Base-by-base conservation (phyloP, 2,329 filamentous ascomycete species). In the Rutstroemia sp. region DNA sequence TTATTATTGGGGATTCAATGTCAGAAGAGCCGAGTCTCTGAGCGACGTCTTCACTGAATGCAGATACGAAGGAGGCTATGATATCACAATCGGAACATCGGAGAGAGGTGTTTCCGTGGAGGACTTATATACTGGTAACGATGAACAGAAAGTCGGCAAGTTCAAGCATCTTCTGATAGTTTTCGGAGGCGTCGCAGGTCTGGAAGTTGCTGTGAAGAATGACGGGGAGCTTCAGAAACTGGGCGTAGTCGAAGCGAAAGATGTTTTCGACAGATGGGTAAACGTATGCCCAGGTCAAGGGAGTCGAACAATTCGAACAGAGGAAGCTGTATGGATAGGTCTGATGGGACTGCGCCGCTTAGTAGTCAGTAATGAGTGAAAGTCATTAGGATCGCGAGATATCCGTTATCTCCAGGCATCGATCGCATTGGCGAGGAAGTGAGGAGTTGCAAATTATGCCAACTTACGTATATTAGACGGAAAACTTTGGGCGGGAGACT, bases 1-100 rank as follows among this genome's bases (percentile, higher is more conserved):
- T 0, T 94, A 90, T 71, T 95, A 92, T 73, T 95, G 90, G 89
- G 90, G 90, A 47, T 95, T 87, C 70, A 78, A 75, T 8, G 82
- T 91, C 3, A 81, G 90, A 25, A 81, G 78, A 59, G 84, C 84
- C 38, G 66, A 71, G 4, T 85, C 81, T 2, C 77, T 95, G 5
- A 87, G 87, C 5, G 75, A 79, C 5, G 82, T 95, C 7, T 91
- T 92, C 66, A 91, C 88, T 4, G 88, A 92, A 68, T 85, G 82
- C 62, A 78, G 82, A 0, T 90, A 82, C 67, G 82, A 88, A 56
- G 83, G 81, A 47, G 90, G 90, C 12, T 95, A 95, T 71, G 89
- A 95, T 70, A 64, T 92, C 56, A 89, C 84, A 63, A 83, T 95
- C 63, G 90, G 89, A 16, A 95, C 89, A 0, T 92, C 88, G 3